phyloP scores from a whole-genome alignment of 164 flowering plant species.

The Euptelea pleiosperma region DNA sequence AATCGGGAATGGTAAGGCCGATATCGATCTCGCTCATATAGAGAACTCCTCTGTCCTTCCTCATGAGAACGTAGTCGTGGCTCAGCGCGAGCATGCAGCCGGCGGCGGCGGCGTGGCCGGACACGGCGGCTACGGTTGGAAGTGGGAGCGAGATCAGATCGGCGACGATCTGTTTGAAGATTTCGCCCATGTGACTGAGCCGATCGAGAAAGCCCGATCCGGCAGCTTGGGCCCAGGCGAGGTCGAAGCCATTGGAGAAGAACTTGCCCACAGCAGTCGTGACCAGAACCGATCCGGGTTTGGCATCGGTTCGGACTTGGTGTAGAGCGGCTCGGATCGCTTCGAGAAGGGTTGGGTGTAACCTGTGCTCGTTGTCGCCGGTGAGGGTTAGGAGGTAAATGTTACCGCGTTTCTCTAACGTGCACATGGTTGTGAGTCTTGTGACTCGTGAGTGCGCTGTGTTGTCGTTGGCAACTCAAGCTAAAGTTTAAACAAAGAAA shows the following conservation, averaged over 20 bases:
- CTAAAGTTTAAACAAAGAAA: too few species aligned
- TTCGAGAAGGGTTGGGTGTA: conserved; percentile 33
- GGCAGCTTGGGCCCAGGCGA: conserved; percentile 47
- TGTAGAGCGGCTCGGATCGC: conserved; percentile 35
- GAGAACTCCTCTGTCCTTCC: conserved; percentile 64
- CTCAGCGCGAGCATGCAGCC: conserved; percentile 56
- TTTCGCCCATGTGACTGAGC: conserved; percentile 20
- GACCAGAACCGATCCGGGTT: conserved; percentile 51
- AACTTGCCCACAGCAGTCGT: conserved; percentile 70
- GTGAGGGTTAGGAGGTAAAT: conserved; percentile 48
- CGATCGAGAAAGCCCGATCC: conserved; percentile 14
- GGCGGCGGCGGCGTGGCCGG: conserved; percentile 84
- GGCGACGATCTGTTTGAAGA: conserved; percentile 27
- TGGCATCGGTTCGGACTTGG: conserved; percentile 31
- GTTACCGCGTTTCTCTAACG: conserved; percentile 41
- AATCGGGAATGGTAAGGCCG: conserved; percentile 24
- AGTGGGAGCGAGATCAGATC: conserved; percentile 65
- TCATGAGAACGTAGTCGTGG: conserved; percentile 76
- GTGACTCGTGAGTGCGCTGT: too few species aligned
- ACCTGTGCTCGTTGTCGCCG: conserved; percentile 51
- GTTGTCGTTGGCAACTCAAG: too few species aligned
- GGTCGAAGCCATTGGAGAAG: conserved; percentile 84
- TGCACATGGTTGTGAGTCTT: too few species aligned
- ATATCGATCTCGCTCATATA: conserved; percentile 88
- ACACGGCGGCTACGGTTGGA: conserved; percentile 84